Conservation (phyloP, 176 grass and related monocot genomes). For the Phyllostachys edulis region DNA sequence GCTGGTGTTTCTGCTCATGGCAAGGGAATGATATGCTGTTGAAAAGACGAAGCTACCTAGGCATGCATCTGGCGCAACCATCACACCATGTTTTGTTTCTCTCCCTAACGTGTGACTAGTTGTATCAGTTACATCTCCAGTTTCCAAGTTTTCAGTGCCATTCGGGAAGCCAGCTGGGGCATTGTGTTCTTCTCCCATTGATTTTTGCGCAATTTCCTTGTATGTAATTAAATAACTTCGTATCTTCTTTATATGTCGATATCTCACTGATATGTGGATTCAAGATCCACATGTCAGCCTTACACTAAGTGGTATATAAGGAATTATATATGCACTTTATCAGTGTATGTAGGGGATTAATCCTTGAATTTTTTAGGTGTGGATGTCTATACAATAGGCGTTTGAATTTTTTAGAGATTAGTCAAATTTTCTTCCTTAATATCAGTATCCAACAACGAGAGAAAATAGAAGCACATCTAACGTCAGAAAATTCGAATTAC, state of each 20-base stretch:
- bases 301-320: too few relatives aligned
- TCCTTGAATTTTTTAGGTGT: neutral
- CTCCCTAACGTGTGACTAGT: neutral
- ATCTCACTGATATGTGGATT: too few relatives aligned
- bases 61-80: neutral
- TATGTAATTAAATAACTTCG: too few relatives aligned
- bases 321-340: too few relatives aligned
- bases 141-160: neutral
- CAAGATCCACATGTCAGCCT: too few relatives aligned
- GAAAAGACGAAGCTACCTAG: neutral
- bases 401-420: neutral
- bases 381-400: neutral
- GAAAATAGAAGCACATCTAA: neutral
- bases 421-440: neutral
- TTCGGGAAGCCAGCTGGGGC: neutral
- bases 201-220: neutral
- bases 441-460: neutral
- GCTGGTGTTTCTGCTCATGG: conserved; percentile 48
- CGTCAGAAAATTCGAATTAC: neutral
- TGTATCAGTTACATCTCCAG: neutral
- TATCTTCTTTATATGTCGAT: too few relatives aligned
- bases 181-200: neutral
- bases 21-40: conserved; percentile 28
- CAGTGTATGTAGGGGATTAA: too few relatives aligned
- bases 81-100: neutral